Conservation (phyloP, 345 rosid genomes). For the Eucalyptus lansdowneana region DNA sequence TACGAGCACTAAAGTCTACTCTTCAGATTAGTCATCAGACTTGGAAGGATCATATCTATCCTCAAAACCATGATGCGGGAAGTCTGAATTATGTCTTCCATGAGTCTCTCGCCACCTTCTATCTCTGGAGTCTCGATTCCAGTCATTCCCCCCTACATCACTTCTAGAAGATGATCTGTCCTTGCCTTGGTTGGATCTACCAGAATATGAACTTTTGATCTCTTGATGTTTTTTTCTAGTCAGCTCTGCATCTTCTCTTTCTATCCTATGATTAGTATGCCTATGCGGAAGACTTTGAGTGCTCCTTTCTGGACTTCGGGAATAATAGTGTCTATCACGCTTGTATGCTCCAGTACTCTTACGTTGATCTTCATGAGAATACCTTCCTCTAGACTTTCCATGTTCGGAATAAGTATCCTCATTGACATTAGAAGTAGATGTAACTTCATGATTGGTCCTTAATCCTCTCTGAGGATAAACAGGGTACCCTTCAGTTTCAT, state of each 20-base stretch:
- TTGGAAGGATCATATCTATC: conserved; percentile 75
- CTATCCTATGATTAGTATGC: conserved; percentile 6
- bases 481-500: not conserved
- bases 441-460: conserved; percentile 1
- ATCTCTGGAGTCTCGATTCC: conserved; percentile 4
- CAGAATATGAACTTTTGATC: conserved; percentile 17
- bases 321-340: conserved; percentile 13
- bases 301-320: conserved; percentile 14
- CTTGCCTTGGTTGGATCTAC: conserved; percentile 3
- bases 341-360: conserved; percentile 4
- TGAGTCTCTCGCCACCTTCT: conserved; percentile 1
- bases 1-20: not conserved
- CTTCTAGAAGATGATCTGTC: conserved; percentile 9
- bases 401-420: conserved; percentile 5
- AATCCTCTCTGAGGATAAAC: conserved; percentile 12
- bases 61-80: conserved; percentile 27
- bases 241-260: conserved; percentile 19
- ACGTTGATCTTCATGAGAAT: conserved; percentile 2
- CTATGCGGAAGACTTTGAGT: conserved; percentile 16
- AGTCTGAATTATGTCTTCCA: conserved; percentile 8
- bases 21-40: conserved; percentile 20
- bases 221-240: conserved; percentile 11
- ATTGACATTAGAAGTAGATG: not conserved
- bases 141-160: not conserved
- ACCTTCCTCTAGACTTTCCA: conserved; percentile 10